Evolutionary conservation across 192 early-diverging fungal species (phyloP), one percentile per base, ranked within the genome.

Genomic region (Piromyces finnis): DNA sequence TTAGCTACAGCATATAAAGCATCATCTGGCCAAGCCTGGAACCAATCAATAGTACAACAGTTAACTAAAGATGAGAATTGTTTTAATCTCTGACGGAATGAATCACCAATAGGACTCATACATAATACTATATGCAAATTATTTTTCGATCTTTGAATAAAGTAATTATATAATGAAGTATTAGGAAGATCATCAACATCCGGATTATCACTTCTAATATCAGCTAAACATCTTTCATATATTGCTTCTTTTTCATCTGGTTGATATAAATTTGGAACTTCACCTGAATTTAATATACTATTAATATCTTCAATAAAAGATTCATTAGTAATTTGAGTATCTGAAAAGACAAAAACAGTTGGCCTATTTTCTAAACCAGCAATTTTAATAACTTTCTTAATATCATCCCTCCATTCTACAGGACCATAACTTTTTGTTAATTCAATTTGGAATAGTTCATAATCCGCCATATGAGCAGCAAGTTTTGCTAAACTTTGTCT

Each of bases 1-100:
- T 86, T 83, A 4, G 90, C 90, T 28, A 91, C 90, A 26, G 89
- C 89, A 81, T 89, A 87, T 77, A 91, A 78, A 0, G 90, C 90
- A 82, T 91, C 90, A 82, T 90, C 87, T 26, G 90, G 90, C 90
- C 90, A 91, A 28, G 87, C 88, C 79, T 90, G 89, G 84, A 91
- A 91, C 88, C 89, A 91, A 80, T 91, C 89, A 79, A 91, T 91
- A 0, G 90, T 91, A 79, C 89, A 90, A 82, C 90, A 91, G 79
- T 91, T 91, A 78, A 90, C 88, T 79, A 91, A 83, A 11, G 88
- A 86, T 9, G 90, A 90, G 41, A 88, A 91, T 82, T 89, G 86
- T 27, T 89, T 80, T n/a, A 91, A 82, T 35, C 90, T 82, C 4
- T 88, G 84, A 35, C 90, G 83, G 82, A 91, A 91, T 6, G 88